Conservation (phyloP, 139 green algal genomes). For the Volvox reticuliferus region DNA sequence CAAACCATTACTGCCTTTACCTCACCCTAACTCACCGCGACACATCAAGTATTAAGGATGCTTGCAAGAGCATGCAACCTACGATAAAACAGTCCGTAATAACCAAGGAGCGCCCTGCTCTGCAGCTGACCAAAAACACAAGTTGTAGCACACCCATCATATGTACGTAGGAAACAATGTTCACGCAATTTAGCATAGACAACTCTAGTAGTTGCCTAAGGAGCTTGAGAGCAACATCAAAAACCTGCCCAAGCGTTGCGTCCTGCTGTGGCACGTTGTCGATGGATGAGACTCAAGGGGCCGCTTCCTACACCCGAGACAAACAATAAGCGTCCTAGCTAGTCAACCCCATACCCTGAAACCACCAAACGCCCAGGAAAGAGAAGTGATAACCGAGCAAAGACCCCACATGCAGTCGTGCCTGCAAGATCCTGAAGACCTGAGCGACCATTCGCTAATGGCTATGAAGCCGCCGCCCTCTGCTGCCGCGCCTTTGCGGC, state of each 20-base stretch:
- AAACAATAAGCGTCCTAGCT: neutral
- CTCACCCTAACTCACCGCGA: neutral
- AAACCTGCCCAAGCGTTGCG: conserved; percentile 10
- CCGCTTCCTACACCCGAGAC: neutral
- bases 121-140: neutral
- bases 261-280: neutral
- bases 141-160: neutral
- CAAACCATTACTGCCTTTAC: neutral
- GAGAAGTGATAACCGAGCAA: neutral
- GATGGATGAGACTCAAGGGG: neutral
- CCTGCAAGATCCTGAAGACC: neutral
- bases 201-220: conserved; percentile 23
- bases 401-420: neutral
- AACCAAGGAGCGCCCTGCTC: neutral
- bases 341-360: neutral
- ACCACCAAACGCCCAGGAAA: neutral
- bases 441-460: neutral
- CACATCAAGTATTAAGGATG: neutral
- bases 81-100: neutral
- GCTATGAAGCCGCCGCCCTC: neutral
- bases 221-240: neutral
- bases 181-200: conserved; percentile 5
- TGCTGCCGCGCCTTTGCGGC: conserved; percentile 6
- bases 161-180: conserved; percentile 18
- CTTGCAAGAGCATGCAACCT: neutral